These are phyloP conservation scores for Scutellaria barbata DNA, from an alignment of 257 asterid species.

Conservation along the genomic window DNA sequence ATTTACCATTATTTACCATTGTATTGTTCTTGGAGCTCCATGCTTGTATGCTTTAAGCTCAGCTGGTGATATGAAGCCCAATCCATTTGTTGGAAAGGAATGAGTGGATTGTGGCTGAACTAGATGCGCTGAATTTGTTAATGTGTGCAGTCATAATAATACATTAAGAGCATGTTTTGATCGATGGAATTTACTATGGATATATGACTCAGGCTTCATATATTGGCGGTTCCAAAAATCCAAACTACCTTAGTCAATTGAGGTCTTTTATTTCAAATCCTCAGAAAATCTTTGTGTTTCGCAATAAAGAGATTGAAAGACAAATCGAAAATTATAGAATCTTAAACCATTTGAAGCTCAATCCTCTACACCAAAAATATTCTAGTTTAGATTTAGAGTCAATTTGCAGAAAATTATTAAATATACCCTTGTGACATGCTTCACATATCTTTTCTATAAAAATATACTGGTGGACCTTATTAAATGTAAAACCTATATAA, in stretches of 20 bases:
- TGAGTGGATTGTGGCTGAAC: slow-evolving; percentile 6
- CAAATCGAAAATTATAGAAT: neutral
- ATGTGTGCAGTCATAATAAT: neutral
- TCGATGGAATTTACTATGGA: neutral
- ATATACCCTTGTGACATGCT: neutral
- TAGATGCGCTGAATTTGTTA: neutral
- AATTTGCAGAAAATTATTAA: neutral
- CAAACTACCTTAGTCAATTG: neutral
- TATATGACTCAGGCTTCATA: neutral
- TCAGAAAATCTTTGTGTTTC: neutral
- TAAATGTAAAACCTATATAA: neutral
- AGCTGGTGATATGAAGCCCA: slow-evolving; percentile 8
- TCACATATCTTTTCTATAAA: neutral
- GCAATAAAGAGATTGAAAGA: neutral
- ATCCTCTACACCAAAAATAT: neutral
- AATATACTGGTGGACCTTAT: neutral
- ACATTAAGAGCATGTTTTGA: neutral
- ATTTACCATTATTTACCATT: neutral
- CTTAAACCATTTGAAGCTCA: neutral
- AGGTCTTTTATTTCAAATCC: neutral
- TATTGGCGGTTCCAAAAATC: neutral
- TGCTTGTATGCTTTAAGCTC: neutral
- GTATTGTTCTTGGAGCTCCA: neutral
- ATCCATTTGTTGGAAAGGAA: slow-evolving; percentile 15
- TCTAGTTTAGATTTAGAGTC: neutral